These are phyloP conservation scores for Apophysomyces sp. DNA, from an alignment of 371 early-diverging fungal species.

Conservation along the genomic window DNA sequence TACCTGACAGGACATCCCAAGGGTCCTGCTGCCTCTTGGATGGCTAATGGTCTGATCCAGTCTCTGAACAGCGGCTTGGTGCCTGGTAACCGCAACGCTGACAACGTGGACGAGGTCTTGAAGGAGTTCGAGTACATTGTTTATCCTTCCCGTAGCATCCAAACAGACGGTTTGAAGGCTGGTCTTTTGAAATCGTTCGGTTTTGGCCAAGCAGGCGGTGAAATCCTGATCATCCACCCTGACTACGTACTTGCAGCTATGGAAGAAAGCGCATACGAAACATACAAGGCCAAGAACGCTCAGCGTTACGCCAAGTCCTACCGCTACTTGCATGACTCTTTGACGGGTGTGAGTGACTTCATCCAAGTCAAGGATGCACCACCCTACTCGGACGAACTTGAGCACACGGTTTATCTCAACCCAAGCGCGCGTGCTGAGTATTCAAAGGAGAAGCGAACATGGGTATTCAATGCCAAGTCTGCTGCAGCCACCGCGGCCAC, in stretches of 20 bases:
- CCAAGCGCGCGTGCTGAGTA: constrained; percentile 87
- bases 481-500: constrained; percentile 31
- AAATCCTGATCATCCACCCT: constrained; percentile 89
- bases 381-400: constrained; percentile 88
- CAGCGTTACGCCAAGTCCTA: constrained; percentile 82
- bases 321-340: constrained; percentile 93
- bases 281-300: constrained; percentile 71
- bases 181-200: constrained; percentile 95
- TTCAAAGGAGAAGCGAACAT: constrained; percentile 73
- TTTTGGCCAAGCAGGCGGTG: constrained; percentile 97
- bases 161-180: constrained; percentile 93
- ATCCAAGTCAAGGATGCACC: constrained; percentile 89
- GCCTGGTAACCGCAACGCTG: constrained; percentile 96
- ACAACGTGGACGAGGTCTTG: constrained; percentile 87
- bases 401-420: constrained; percentile 87
- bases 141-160: constrained; percentile 87
- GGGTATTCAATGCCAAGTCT: constrained; percentile 66
- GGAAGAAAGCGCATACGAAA: constrained; percentile 68
- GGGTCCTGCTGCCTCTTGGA: constrained; percentile 98
- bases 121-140: constrained; percentile 81
- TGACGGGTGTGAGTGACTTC: constrained; percentile 83
- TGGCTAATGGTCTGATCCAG: constrained; percentile 95
- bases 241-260: constrained; percentile 87
- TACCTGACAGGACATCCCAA: constrained; percentile 97
- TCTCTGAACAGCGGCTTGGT: constrained; percentile 85